Base-by-base conservation (phyloP, 345 rosid species). In the Dovyalis caffra region DNA sequence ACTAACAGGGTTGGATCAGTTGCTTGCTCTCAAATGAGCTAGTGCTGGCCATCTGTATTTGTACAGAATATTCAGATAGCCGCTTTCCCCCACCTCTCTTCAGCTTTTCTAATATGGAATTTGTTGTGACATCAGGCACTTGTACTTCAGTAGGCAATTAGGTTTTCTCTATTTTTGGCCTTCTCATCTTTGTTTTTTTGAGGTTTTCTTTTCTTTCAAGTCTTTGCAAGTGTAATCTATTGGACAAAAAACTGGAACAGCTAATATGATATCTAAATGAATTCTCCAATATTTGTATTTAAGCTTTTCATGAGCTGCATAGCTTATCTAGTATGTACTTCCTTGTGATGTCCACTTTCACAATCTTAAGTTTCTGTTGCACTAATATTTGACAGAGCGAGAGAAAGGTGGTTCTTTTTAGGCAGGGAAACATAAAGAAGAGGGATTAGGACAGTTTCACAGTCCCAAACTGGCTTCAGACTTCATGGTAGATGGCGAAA, bases 191-290 rank as follows among this genome's bases (percentile, higher is more conserved):
- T 72, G 29, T 5, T 69, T 26, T 29, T 51, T 6, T 61, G 23
- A 20, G 29, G 26, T 1, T 67, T 35, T 23, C 38, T 32, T 66
- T n/a, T 45, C 29, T 53, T 21, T 57, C 66, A 64, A 64, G 86
- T 81, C 76, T 11, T 73, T 79, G 88, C 89, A 90, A 90, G 82
- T 87, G 91, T 87, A 88, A 85, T 88, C 83, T 78, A 79, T 78
- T 57, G 82, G 71, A 82, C 79, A 78, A 20, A 65, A 66, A 79
- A 76, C 74, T 80, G 76, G 83, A 83, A 77, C 82, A 62, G 66
- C 67, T 76, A 78, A 76, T 81, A 37, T 82, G 75, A 76, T 74
- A 79, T 69, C n/a, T 47, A 64, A 38, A 49, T 21, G 71, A 70
- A 56, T 62, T 74, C 51, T 62, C 51, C 49, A 15, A 23, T 64